Base-by-base conservation (phyloP, 164 flowering plant species). In the Kalanchoe fedtschenkoi region DNA sequence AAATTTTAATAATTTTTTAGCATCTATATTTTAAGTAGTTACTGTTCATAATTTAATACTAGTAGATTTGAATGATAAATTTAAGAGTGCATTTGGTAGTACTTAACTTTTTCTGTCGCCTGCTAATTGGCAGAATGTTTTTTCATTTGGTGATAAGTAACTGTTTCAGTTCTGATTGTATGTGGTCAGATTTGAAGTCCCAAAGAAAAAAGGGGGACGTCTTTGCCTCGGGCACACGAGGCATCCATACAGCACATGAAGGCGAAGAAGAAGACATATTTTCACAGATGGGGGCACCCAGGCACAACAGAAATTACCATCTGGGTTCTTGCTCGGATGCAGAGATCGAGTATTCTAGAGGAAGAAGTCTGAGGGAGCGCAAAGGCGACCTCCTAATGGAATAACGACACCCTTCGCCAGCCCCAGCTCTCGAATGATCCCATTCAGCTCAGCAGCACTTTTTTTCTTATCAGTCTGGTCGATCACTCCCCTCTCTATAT, bases 311-410 rank as follows among this genome's bases (percentile, higher is more conserved):
- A 60, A 86, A 83, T 66, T 79, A 74, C 62, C 77, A 75, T 26
- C n/a, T 71, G 60, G 92, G 91, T 30, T 89, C 91, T 38, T 68
- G 78, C 69, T 88, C 98, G 29, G 96, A 92, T 71, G 93, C 96
- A 37, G 98, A 89, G 72, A 67, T 89, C 60, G 98, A 92, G 53
- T 88, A 87, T 67, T 72, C 93, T 68, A 80, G 93, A 73, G 88
- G 85, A 38, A 77, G 92, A 75, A 86, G 91, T 69, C 68, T 77
- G 64, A 79, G 86, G 72, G 83, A 78, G 66, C 75, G 81, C 33
- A 79, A 65, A 65, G 80, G 61, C 5, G 42, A 32, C 17, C 56
- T 51, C 17, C 56, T 51, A 5, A 51, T 51, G 56, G 56, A 51
- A 26, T 51, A n/a, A 47, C 28, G n/a, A 51, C 56, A 15, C 32